These are phyloP conservation scores for Escovopsis sp. DNA, from an alignment of 2,329 filamentous ascomycete genomes.

Conservation along the genomic window DNA sequence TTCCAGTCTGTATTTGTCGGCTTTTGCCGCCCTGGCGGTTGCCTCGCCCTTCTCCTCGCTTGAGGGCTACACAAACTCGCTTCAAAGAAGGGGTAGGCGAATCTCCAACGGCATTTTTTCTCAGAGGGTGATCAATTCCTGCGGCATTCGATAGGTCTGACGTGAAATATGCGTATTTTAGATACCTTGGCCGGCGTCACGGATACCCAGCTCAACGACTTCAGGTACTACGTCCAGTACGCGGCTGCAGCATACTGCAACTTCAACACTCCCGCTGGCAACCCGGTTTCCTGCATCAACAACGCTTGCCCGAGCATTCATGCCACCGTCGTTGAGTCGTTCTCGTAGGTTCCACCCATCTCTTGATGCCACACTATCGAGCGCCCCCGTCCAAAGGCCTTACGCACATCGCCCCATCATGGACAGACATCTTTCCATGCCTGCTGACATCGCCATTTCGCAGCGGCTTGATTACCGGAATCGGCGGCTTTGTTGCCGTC, in stretches of 20 bases:
- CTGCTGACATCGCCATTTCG: background rate
- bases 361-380: too few relatives aligned
- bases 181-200: slow-evolving; percentile 11
- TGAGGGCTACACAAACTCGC: slow-evolving; percentile 10
- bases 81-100: slow-evolving; percentile 20
- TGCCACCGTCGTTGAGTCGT: slow-evolving; percentile 27
- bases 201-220: slow-evolving; percentile 18
- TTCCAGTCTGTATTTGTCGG: slow-evolving; percentile 12
- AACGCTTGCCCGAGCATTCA: slow-evolving; percentile 28
- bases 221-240: slow-evolving; percentile 36
- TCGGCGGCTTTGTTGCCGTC: slow-evolving; percentile 34
- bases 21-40: slow-evolving; percentile 11
- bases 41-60: slow-evolving; percentile 12
- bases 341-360: slow-evolving; percentile 17
- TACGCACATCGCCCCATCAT: too few relatives aligned
- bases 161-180: background rate
- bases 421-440: too few relatives aligned
- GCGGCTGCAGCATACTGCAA: slow-evolving; percentile 40
- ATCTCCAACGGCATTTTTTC: background rate
- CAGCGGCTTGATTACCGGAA: slow-evolving; percentile 27
- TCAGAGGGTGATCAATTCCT: too few relatives aligned
- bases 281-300: slow-evolving; percentile 26
- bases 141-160: background rate
- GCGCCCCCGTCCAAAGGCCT: too few relatives aligned
- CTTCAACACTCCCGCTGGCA: slow-evolving; percentile 21